phyloP scores from a whole-genome alignment of 495 filamentous ascomycete species.

The Cenococcum geophilum region DNA sequence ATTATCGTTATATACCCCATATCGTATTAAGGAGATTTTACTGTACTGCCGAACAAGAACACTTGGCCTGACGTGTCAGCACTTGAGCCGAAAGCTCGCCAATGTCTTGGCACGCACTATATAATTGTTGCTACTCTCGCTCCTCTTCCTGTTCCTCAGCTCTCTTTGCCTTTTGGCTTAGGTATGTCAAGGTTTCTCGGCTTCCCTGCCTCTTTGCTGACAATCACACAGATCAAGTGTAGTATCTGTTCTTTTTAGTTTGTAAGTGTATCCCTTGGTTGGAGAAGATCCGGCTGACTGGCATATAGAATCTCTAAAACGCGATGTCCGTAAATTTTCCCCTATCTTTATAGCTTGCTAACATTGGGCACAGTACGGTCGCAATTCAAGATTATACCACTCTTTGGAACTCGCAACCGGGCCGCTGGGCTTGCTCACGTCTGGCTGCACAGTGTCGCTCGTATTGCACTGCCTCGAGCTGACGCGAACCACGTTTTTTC shows the following conservation, averaged over 20 bases:
- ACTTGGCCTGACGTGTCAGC: too few species aligned
- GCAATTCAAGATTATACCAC: constrained; percentile 3
- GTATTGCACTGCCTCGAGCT: constrained; percentile 12
- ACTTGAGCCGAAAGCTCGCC: too few species aligned
- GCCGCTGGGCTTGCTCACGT: constrained; percentile 8
- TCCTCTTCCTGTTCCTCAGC: constrained; percentile 2
- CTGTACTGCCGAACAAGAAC: too few species aligned
- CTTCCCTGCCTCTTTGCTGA: too few species aligned
- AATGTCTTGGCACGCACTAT: not conserved
- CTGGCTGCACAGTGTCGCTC: constrained; percentile 8
- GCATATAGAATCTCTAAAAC: constrained; percentile 7
- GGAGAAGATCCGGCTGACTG: too few species aligned
- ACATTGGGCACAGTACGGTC: not conserved
- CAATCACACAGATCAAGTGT: constrained; percentile 21
- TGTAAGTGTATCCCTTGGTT: too few species aligned
- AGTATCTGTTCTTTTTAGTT: constrained; percentile 13
- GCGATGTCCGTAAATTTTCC: not conserved
- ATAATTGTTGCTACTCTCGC: not conserved
- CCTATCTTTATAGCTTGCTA: not conserved
- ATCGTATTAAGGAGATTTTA: too few species aligned
- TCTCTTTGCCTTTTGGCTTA: constrained; percentile 19
- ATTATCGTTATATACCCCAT: too few species aligned
- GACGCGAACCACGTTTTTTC: constrained; percentile 7
- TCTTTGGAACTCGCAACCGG: not conserved
- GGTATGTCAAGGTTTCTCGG: too few species aligned